Evolutionary conservation across 2,329 filamentous ascomycete genomes (phyloP).

Genomic region (Aciculosporium take): DNA sequence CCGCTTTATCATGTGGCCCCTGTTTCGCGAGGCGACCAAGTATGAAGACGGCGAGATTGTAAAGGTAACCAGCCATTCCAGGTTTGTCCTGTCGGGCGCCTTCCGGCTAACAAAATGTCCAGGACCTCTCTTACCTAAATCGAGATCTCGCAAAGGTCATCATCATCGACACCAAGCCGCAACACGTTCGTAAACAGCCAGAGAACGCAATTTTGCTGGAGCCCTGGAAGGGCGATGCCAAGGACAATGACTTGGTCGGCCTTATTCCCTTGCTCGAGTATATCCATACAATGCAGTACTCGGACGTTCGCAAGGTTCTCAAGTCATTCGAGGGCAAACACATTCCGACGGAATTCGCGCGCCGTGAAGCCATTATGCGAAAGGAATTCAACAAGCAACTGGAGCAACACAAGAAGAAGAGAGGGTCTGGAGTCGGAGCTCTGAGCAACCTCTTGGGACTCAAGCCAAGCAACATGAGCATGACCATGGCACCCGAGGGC

Average conservation of each 20-base stretch:
- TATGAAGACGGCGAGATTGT: constrained; percentile 94
- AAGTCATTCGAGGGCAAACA: constrained; percentile 80
- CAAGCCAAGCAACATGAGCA: constrained; percentile 52
- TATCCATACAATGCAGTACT: constrained; percentile 81
- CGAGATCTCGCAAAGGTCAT: constrained; percentile 91
- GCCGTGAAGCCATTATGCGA: constrained; percentile 72
- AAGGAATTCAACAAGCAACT: constrained; percentile 73
- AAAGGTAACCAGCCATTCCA: constrained; percentile 47
- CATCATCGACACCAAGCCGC: constrained; percentile 74
- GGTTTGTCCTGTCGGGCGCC: not conserved
- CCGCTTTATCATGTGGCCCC: constrained; percentile 85
- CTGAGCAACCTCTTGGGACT: constrained; percentile 64
- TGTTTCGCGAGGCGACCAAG: constrained; percentile 92
- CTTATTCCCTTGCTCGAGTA: constrained; percentile 97
- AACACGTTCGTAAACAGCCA: constrained; percentile 79
- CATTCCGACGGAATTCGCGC: constrained; percentile 81
- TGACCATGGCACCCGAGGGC: constrained; percentile 46
- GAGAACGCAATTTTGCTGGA: constrained; percentile 88
- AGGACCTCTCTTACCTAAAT: constrained; percentile 97
- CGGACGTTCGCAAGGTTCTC: constrained; percentile 73
- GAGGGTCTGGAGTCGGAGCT: constrained; percentile 48
- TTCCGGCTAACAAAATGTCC: not conserved
- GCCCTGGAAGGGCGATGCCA: constrained; percentile 73
- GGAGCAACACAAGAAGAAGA: constrained; percentile 51
- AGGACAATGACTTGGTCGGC: constrained; percentile 74